phyloP scores from a whole-genome alignment of 768 basidiomycete genomes.

The Kwoniella europaea region DNA sequence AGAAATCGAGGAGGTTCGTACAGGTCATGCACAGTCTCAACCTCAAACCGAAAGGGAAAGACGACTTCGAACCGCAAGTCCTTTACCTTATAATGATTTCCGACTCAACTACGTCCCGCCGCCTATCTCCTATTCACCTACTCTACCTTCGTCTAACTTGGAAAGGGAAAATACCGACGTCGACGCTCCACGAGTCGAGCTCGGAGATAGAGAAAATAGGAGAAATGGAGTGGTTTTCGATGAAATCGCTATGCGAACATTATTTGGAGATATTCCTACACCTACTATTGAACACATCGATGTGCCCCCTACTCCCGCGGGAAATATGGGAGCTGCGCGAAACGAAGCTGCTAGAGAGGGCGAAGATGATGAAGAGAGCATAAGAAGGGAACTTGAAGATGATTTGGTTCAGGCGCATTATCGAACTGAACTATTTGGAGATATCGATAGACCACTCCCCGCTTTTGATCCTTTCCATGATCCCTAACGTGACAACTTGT shows the following conservation, averaged over 20 bases:
- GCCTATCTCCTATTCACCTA: not conserved
- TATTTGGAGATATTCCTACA: not conserved
- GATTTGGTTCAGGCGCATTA: not conserved
- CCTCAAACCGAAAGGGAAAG: no score
- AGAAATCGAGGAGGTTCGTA: no score
- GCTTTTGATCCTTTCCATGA: no score
- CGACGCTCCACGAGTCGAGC: not conserved
- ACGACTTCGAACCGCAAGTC: not conserved
- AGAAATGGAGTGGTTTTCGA: conserved; percentile 37
- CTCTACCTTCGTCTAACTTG: not conserved
- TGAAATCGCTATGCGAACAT: not conserved
- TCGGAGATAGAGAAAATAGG: conserved; percentile 24
- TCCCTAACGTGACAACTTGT: no score
- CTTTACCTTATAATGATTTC: not conserved
- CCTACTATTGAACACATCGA: not conserved
- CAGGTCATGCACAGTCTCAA: no score
- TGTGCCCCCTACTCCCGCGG: not conserved
- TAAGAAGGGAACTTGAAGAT: not conserved
- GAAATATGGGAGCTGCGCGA: not conserved
- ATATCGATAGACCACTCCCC: not conserved
- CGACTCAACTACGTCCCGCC: no score
- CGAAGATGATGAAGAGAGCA: not conserved
- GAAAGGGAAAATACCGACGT: not conserved
- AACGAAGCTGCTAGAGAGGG: not conserved
- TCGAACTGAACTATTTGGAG: not conserved